Base-by-base conservation (phyloP, 345 rosid species). In the Limnanthes douglasii region DNA sequence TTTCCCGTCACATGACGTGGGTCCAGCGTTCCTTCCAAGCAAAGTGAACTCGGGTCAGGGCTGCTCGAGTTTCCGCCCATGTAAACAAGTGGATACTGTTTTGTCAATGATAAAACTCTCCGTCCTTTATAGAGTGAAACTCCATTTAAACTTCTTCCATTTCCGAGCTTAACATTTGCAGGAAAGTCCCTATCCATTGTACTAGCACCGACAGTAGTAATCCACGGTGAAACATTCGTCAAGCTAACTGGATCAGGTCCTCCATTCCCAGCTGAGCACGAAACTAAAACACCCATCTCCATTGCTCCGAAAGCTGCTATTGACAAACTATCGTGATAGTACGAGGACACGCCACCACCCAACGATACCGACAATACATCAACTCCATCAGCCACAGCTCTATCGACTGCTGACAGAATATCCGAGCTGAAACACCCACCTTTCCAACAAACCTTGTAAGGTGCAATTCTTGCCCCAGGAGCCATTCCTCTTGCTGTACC, bases 401-500 rank as follows among this genome's bases (percentile, higher is more conserved):
- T 56, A 38, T 84, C 95, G 37, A 84, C 60, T 0, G 92, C 93
- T 0, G 88, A 70, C 15, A 84, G 39, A 24, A 79, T 79, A 26
- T 79, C 93, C 2, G 93, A 73, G 35, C 81, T 72, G 45, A 65
- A 64, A 68, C 95, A 84, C 7, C 84, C 84, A 0, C 78, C 72
- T 0, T 53, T 34, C 81, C 81, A 76, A 53, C 95, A 79, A n/a
- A 75, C 93, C 55, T 73, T 75, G 39, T 75, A 84, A 41, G 67
- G 68, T 5, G 88, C 93, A 1, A 84, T 25, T 54, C 93, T 66
- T 3, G 95, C 95, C 4, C 53, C 51, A 15, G 78, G 69, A n/a
- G 93, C 66, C 83, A 84, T 73, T 37, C 95, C 95, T 46, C 72
- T 53, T 19, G 95, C 93, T 0, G 67, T 73, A 3, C 95, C 95